A percentile compares a stretch with the other conserved stretches of the same genome.
Evolutionary conservation across 1,139 yeast genomes (phyloP).

Genomic region (Zhuliangozyma parablackwelliae): DNA sequence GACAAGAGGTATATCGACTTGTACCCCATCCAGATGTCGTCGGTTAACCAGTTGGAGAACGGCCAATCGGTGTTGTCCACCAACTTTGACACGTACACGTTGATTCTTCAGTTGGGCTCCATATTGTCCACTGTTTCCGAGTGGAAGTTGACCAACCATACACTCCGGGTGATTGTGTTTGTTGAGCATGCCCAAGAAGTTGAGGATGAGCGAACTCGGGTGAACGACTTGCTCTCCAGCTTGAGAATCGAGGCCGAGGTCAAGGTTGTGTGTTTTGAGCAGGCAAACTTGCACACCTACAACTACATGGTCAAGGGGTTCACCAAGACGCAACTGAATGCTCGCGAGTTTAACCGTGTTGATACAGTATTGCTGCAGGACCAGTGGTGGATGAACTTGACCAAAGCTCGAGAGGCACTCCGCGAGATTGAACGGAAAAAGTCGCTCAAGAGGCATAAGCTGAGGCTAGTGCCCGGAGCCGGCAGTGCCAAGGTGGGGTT

Average conservation of each 20-base stretch:
- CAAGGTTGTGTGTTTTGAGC: slow-evolving; percentile 62
- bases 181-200: slow-evolving; percentile 75
- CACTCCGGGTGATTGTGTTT: slow-evolving; percentile 77
- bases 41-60: slow-evolving; percentile 58
- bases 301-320: slow-evolving; percentile 74
- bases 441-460: slow-evolving; percentile 12
- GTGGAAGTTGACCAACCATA: slow-evolving; percentile 72
- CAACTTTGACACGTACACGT: slow-evolving; percentile 90
- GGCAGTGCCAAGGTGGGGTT: slow-evolving; percentile 3
- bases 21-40: slow-evolving; percentile 96
- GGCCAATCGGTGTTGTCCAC: slow-evolving; percentile 76
- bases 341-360: slow-evolving; percentile 25
- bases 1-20: slow-evolving; percentile 66
- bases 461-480: slow-evolving; percentile 1
- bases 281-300: slow-evolving; percentile 59
- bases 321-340: slow-evolving; percentile 23
- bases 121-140: slow-evolving; percentile 87
- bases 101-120: slow-evolving; percentile 89
- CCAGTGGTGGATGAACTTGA: slow-evolving; percentile 66
- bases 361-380: slow-evolving; percentile 31
- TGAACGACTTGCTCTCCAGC: slow-evolving; percentile 60
- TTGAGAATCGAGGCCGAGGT: slow-evolving; percentile 80
- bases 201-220: slow-evolving; percentile 61
- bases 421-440: slow-evolving; percentile 30
- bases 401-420: slow-evolving; percentile 48